A percentile compares a stretch with the other conserved stretches of the same genome.
Evolutionary conservation across 306 rosid genomes (phyloP).

Genomic region (Canavalia ensiformis): DNA sequence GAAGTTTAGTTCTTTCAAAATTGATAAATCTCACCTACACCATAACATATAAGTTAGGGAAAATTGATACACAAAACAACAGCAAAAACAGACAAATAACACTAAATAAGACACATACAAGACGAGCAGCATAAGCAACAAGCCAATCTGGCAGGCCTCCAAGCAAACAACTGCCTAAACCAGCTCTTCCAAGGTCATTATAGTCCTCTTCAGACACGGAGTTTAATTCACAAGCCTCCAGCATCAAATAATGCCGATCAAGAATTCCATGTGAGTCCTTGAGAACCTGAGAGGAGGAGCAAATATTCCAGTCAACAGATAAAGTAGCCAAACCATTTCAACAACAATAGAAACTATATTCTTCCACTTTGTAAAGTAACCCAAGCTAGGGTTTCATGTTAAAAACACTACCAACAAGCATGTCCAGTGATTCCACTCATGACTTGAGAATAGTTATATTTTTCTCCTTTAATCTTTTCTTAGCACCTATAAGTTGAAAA

Average conservation of each 20-base stretch:
- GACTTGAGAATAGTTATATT: background rate
- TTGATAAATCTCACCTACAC: conserved; percentile 94
- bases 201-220: conserved; percentile 90
- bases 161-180: conserved; percentile 97
- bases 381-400: conserved; percentile 15
- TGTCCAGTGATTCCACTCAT: conserved; percentile 18
- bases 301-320: conserved; percentile 48
- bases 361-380: conserved; percentile 34
- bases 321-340: conserved; percentile 18
- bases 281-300: conserved; percentile 67
- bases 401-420: conserved; percentile 25
- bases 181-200: conserved; percentile 92
- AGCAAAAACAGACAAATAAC: conserved; percentile 24
- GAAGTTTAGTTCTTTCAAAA: conserved; percentile 94
- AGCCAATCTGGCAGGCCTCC: conserved; percentile 98
- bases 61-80: conserved; percentile 33
- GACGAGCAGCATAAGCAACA: conserved; percentile 94
- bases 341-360: conserved; percentile 5
- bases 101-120: conserved; percentile 63
- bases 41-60: conserved; percentile 46
- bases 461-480: background rate
- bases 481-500: conserved; percentile 9
- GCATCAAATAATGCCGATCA: conserved; percentile 84
- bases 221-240: conserved; percentile 91
- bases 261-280: conserved; percentile 94